Evolutionary conservation across 805 yeast species (phyloP), one percentile per base, ranked within the genome.

Genomic region (Starmera caribaea): DNA sequence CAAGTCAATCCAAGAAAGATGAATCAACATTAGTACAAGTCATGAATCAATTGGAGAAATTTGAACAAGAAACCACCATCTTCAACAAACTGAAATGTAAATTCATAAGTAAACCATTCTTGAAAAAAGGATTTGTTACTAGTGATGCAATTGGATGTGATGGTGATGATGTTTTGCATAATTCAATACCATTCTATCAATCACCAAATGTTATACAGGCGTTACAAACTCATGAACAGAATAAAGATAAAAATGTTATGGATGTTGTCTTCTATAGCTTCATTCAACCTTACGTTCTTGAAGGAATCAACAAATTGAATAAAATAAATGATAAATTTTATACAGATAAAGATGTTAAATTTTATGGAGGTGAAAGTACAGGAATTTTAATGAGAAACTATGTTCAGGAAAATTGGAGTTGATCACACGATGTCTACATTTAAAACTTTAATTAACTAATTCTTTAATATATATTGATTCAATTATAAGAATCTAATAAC

Each of bases 161-260:
- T 45, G 98, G 98, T 16, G 98, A 92, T 55, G 97, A 84, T 65
- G 70, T 87, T 31, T 49, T 77, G 41, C 89, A 83, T 61, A 65
- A 62, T 42, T 71, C 84, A 2, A 71, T 81, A 36, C 63, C 65
- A 0, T 63, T 69, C 41, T 80, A 71, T 56, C 72, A 69, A 8
- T 66, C 87, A 3, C 96, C 97, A 9, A 89, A 87, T 51, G 94
- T 85, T 11, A 75, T 90, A 24, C 81, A 75, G 47, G 62, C 82
- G 1, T 59, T 53, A 41, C 73, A 56, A 49, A 56, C 57, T 11
- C 38, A 42, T 2, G 53, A 58, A 4, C 51, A 55, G 3, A 51
- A 54, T 4, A 78, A 83, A 7, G 89, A 87, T 51, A 21, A 21
- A 21, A 9, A 21, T 5, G 9, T 7, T 9, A 21, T 21, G 6